A percentile compares a stretch with the other conserved stretches of the same genome.
Evolutionary conservation across 2,329 filamentous ascomycete species (phyloP).

Genomic region (Neopestalotiopsis sp.): DNA sequence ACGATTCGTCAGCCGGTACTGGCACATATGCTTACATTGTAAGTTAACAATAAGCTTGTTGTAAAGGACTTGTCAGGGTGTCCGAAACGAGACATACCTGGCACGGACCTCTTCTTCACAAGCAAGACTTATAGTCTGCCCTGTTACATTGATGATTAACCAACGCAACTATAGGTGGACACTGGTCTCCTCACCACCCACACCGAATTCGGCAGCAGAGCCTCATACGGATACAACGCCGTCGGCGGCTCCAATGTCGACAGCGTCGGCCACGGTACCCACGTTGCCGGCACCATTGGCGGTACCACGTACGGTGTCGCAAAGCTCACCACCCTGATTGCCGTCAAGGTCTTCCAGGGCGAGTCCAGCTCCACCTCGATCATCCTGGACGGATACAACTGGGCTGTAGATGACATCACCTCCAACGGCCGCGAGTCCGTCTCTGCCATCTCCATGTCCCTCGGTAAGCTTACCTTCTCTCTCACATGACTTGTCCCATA

Average conservation of each 20-base stretch:
- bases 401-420: conserved; percentile 53
- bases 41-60: neutral
- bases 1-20: conserved; percentile 46
- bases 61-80: neutral
- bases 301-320: conserved; percentile 50
- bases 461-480: conserved; percentile 47
- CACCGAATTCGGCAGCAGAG: conserved; percentile 17
- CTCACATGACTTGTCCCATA: no score
- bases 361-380: conserved; percentile 29
- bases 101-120: neutral
- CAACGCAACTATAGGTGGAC: conserved; percentile 2
- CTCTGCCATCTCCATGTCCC: conserved; percentile 61
- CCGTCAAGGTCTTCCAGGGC: conserved; percentile 47
- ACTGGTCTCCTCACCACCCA: conserved; percentile 16
- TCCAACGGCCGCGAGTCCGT: conserved; percentile 43
- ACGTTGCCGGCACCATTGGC: conserved; percentile 52
- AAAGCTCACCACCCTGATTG: conserved; percentile 46
- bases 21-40: conserved; percentile 54
- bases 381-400: conserved; percentile 38
- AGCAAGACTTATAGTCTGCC: neutral
- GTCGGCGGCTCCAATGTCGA: conserved; percentile 30
- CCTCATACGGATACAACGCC: conserved; percentile 27
- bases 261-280: conserved; percentile 46
- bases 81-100: neutral
- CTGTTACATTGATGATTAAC: neutral